phyloP scores from a whole-genome alignment of 768 basidiomycete species.

The Galerina sulciceps region DNA sequence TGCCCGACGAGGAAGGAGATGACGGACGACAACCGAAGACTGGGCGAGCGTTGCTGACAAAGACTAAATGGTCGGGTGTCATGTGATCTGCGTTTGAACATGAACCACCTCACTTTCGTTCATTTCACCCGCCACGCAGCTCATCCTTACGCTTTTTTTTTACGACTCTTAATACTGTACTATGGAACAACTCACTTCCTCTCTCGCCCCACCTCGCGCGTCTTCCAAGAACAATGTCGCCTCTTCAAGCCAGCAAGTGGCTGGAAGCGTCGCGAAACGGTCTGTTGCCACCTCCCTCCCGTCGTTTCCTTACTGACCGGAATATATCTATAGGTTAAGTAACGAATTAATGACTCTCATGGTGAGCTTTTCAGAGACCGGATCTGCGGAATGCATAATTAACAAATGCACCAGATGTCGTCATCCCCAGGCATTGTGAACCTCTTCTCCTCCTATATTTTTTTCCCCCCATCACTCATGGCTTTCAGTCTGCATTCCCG shows the following conservation, averaged over 20 bases:
- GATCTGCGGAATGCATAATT: not conserved
- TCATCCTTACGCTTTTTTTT: slow-evolving; percentile 24
- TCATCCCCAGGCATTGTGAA: slow-evolving; percentile 86
- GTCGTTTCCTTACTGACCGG: slow-evolving; percentile 9
- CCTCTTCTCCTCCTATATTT: slow-evolving; percentile 12
- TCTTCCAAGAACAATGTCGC: slow-evolving; percentile 61
- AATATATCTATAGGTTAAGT: slow-evolving; percentile 54
- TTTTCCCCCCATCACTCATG: slow-evolving; percentile 12
- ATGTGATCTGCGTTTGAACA: slow-evolving; percentile 19
- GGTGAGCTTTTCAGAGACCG: slow-evolving; percentile 47
- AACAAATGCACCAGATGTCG: slow-evolving; percentile 66
- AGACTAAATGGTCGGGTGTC: slow-evolving; percentile 12
- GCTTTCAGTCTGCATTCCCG: slow-evolving; percentile 81
- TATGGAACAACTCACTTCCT: slow-evolving; percentile 78
- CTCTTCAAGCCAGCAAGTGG: slow-evolving; percentile 56
- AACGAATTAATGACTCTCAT: slow-evolving; percentile 90
- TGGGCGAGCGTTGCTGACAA: slow-evolving; percentile 18
- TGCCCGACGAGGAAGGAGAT: slow-evolving; percentile 24
- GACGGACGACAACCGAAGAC: not conserved
- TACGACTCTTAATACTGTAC: slow-evolving; percentile 25
- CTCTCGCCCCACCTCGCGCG: slow-evolving; percentile 62
- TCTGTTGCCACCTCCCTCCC: slow-evolving; percentile 29
- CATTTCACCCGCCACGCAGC: slow-evolving; percentile 6
- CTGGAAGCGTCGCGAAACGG: slow-evolving; percentile 88
- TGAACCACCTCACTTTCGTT: slow-evolving; percentile 1